Percentiles rank a stretch among this genome's conserved stretches.
phyloP scores from a whole-genome alignment of 2,329 filamentous ascomycete genomes.

The Sclerotinia subarctica region DNA sequence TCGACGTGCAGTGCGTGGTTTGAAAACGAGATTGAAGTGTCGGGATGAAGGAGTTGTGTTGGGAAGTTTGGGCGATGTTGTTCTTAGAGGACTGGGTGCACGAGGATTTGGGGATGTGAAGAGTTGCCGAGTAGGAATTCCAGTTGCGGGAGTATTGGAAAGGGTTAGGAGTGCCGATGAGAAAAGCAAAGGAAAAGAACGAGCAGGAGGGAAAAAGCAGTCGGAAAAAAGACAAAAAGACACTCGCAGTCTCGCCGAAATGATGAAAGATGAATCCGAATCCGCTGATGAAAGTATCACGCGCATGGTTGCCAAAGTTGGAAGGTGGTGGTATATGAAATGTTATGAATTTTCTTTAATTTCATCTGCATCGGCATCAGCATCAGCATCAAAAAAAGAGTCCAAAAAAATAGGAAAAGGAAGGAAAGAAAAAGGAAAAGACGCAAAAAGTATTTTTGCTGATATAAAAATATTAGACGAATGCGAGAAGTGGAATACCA shows the following conservation, averaged over 20 bases:
- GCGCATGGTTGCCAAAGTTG: slow-evolving; percentile 87
- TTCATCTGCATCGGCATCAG: not conserved
- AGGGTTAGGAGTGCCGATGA: slow-evolving; percentile 1
- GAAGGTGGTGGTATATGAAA: slow-evolving; percentile 92
- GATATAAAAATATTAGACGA: slow-evolving; percentile 74
- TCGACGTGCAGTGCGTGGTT: slow-evolving; percentile 62
- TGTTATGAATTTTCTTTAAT: slow-evolving; percentile 68
- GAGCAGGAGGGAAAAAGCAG: slow-evolving; percentile 35
- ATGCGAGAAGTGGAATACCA: slow-evolving; percentile 82
- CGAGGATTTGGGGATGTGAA: slow-evolving; percentile 71
- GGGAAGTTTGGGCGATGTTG: slow-evolving; percentile 55
- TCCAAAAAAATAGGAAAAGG: not conserved
- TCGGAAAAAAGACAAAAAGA: slow-evolving; percentile 43
- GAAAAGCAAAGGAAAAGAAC: slow-evolving; percentile 18
- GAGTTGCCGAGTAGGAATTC: slow-evolving; percentile 73
- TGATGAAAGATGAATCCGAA: slow-evolving; percentile 68
- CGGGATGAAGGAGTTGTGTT: slow-evolving; percentile 59
- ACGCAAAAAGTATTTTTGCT: slow-evolving; percentile 67
- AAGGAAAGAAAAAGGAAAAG: not conserved
- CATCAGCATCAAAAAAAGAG: not conserved
- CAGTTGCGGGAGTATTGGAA: slow-evolving; percentile 57
- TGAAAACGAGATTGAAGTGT: slow-evolving; percentile 68
- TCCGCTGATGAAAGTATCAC: slow-evolving; percentile 81
- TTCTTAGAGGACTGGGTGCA: slow-evolving; percentile 65
- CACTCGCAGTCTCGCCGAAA: slow-evolving; percentile 58